Conservation (phyloP, 345 rosid species). For the Eucalyptus pauciflora region DNA sequence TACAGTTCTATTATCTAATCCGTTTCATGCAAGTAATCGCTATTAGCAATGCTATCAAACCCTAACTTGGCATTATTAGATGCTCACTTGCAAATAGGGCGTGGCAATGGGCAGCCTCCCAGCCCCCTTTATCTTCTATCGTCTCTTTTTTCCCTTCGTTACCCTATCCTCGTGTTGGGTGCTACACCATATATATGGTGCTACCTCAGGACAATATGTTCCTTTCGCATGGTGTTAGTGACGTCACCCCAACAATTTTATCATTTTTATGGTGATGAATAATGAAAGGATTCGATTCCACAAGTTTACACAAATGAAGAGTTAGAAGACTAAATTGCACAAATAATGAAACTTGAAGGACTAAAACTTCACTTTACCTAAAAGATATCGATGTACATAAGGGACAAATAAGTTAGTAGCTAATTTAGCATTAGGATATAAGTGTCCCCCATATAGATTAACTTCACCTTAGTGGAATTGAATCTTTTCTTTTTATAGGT, state of each 20-base stretch:
- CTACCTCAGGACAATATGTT: background rate
- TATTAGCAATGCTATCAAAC: background rate
- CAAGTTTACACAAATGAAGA: too few species aligned
- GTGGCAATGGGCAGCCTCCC: background rate
- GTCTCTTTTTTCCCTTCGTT: background rate
- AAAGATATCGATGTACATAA: too few species aligned
- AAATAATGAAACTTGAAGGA: too few species aligned
- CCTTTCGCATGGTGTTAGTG: background rate
- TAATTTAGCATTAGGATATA: too few species aligned
- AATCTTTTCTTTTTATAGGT: background rate
- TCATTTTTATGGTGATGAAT: too few species aligned
- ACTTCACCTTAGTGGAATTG: background rate
- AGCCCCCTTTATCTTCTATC: background rate
- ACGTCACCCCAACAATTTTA: too few species aligned
- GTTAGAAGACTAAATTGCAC: too few species aligned
- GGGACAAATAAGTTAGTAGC: too few species aligned
- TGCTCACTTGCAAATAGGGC: background rate
- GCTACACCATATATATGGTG: background rate
- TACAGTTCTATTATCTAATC: background rate
- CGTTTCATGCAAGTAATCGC: background rate
- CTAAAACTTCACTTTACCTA: too few species aligned
- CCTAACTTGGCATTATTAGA: background rate
- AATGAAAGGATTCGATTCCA: too few species aligned
- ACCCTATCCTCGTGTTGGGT: background rate
- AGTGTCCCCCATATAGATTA: background rate